Evolutionary conservation across 768 basidiomycete genomes (phyloP).

Genomic region (Suillus ampliporus): DNA sequence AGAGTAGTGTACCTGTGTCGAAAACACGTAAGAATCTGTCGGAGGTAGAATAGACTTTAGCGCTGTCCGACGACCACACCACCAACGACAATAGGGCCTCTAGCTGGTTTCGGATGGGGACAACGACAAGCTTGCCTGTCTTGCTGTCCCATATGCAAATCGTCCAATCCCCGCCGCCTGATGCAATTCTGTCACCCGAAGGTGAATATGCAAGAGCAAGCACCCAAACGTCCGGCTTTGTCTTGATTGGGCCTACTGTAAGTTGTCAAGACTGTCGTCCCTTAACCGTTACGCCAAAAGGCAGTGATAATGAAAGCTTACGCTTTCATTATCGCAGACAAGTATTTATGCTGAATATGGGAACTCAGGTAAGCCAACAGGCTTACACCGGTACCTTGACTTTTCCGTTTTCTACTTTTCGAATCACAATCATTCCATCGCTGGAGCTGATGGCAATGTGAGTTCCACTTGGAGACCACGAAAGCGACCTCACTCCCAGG

Average conservation of each 20-base stretch:
- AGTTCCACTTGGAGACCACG: not conserved
- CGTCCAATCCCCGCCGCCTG: not conserved
- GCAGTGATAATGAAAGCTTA: no score
- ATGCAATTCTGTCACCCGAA: not conserved
- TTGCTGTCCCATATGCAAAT: not conserved
- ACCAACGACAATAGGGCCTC: not conserved
- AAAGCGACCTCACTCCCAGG: not conserved
- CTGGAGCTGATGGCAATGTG: not conserved
- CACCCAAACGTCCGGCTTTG: not conserved
- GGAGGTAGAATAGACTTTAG: not conserved
- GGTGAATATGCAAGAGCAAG: not conserved
- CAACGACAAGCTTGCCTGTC: not conserved
- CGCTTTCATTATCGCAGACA: no score
- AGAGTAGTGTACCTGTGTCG: not conserved
- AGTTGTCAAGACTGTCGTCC: no score
- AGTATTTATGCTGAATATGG: no score
- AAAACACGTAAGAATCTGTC: not conserved
- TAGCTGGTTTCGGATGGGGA: no score
- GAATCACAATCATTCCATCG: not conserved
- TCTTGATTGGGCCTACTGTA: not conserved
- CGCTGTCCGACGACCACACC: not conserved
- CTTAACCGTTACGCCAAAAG: no score
- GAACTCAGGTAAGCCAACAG: no score
- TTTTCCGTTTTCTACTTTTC: not conserved
- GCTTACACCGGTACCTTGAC: not conserved